Evolutionary conservation across 495 filamentous ascomycete species (phyloP).

Genomic region (Hypoxylon fuscum): DNA sequence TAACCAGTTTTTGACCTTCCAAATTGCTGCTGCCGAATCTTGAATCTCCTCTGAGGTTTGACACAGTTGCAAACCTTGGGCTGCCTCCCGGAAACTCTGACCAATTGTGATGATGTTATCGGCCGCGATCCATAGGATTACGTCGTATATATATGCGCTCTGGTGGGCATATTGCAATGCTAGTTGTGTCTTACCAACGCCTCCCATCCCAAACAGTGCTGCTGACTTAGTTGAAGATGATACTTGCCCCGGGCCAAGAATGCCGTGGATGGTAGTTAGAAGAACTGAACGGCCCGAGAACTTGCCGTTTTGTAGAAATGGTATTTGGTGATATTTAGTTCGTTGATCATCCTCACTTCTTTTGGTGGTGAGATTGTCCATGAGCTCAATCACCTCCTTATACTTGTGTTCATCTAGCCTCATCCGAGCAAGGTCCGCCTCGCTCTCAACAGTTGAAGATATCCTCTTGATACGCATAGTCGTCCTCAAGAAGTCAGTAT

Average conservation of each 20-base stretch:
- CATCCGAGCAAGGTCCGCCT: conserved; percentile 35
- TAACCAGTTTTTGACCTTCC: conserved; percentile 36
- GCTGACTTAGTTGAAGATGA: conserved; percentile 5
- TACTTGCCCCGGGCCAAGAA: conserved; percentile 10
- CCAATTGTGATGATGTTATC: conserved; percentile 29
- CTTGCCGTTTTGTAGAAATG: conserved; percentile 21
- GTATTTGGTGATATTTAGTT: conserved; percentile 21
- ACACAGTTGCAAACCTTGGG: conserved; percentile 7
- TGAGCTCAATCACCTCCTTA: conserved; percentile 29
- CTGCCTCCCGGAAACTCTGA: conserved; percentile 34
- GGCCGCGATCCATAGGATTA: conserved; percentile 43
- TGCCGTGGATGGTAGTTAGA: conserved; percentile 14
- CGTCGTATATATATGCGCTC: conserved; percentile 29
- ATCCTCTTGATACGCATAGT: conserved; percentile 11
- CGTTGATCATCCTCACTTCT: conserved; percentile 16
- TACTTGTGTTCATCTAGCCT: conserved; percentile 28
- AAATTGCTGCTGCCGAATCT: conserved; percentile 20
- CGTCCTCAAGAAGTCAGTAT: conserved; percentile 9
- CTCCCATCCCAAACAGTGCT: conserved; percentile 47
- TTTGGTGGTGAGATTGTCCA: conserved; percentile 5
- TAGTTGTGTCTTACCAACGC: conserved; percentile 51
- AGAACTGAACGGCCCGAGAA: conserved; percentile 31
- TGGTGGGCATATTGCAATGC: conserved; percentile 46
- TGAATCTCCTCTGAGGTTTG: conserved; percentile 23
- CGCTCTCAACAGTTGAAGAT: conserved; percentile 31